These are phyloP conservation scores for Botryosphaeria dothidea DNA, from an alignment of 2,329 filamentous ascomycete species.

Conservation along the genomic window DNA sequence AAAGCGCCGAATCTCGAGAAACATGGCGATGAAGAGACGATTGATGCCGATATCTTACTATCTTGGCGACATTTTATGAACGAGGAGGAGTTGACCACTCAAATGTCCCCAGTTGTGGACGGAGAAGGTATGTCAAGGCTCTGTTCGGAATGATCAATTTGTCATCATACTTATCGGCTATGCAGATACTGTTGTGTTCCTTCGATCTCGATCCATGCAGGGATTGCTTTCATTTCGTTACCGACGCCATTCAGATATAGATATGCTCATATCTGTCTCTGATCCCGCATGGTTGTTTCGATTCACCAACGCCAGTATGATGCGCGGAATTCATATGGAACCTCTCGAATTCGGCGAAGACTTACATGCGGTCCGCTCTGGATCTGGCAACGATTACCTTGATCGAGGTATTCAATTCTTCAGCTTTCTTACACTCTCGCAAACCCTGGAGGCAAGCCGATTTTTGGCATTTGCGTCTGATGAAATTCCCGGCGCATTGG, in stretches of 20 bases:
- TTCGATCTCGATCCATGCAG: conserved; percentile 35
- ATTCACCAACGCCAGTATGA: neutral
- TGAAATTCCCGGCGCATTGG: neutral
- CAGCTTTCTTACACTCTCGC: conserved; percentile 26
- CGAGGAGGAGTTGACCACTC: conserved; percentile 54
- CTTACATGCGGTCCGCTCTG: neutral
- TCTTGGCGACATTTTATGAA: conserved; percentile 58
- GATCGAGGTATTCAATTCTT: conserved; percentile 28
- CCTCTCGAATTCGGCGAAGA: conserved; percentile 24
- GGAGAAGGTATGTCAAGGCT: conserved; percentile 32
- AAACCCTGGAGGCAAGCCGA: conserved; percentile 30
- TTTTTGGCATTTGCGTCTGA: conserved; percentile 24
- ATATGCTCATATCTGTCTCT: conserved; percentile 22
- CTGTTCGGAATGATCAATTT: neutral
- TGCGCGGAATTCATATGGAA: conserved; percentile 16
- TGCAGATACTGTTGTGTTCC: conserved; percentile 31
- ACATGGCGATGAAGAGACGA: conserved; percentile 21
- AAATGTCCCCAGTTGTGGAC: conserved; percentile 30
- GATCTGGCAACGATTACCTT: conserved; percentile 24
- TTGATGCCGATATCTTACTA: conserved; percentile 39
- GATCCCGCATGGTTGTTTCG: conserved; percentile 26
- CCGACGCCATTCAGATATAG: conserved; percentile 17
- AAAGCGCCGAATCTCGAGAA: conserved; percentile 39
- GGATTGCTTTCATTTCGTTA: conserved; percentile 35
- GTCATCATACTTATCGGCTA: neutral